These are phyloP conservation scores for Cladosporium sp. DNA, from an alignment of 2,329 filamentous ascomycete genomes.

Conservation along the genomic window DNA sequence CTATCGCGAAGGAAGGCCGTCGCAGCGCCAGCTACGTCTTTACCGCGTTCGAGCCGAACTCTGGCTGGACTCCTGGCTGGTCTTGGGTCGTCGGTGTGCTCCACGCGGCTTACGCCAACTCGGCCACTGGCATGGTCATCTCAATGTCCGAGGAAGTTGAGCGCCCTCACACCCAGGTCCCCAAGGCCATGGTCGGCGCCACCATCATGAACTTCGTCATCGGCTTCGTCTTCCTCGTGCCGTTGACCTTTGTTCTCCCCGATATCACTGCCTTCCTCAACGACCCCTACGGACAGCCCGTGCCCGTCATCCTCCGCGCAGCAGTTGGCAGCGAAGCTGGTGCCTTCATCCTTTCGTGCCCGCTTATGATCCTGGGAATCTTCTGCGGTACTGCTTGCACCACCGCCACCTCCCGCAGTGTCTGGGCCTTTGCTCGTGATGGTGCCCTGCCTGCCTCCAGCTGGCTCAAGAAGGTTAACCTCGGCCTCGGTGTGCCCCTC, in stretches of 20 bases:
- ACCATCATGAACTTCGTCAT: slow-evolving; percentile 66
- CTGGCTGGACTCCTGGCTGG: slow-evolving; percentile 71
- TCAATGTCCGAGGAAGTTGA: slow-evolving; percentile 65
- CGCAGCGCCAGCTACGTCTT: slow-evolving; percentile 65
- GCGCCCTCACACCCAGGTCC: slow-evolving; percentile 65
- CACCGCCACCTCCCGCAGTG: slow-evolving; percentile 66
- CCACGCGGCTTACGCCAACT: slow-evolving; percentile 72
- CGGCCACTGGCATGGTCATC: slow-evolving; percentile 77
- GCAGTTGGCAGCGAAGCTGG: slow-evolving; percentile 59
- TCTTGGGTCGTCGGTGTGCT: slow-evolving; percentile 72
- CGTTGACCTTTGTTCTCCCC: slow-evolving; percentile 68
- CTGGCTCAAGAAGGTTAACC: slow-evolving; percentile 55
- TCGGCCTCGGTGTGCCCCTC: slow-evolving; percentile 63
- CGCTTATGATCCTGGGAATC: slow-evolving; percentile 65
- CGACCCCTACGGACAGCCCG: slow-evolving; percentile 59
- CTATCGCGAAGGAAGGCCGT: slow-evolving; percentile 68
- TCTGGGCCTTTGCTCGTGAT: slow-evolving; percentile 70
- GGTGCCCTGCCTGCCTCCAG: slow-evolving; percentile 66
- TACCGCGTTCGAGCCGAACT: slow-evolving; percentile 65
- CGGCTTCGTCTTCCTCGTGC: slow-evolving; percentile 68
- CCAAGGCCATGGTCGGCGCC: slow-evolving; percentile 67
- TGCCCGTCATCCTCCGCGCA: slow-evolving; percentile 63
- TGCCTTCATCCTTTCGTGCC: slow-evolving; percentile 63
- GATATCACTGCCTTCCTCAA: slow-evolving; percentile 57
- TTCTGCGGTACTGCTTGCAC: slow-evolving; percentile 70